Percentiles rank a stretch among this genome's conserved stretches.
Evolutionary conservation across 495 filamentous ascomycete species (phyloP).

Genomic region (Wilcoxina mikolae): DNA sequence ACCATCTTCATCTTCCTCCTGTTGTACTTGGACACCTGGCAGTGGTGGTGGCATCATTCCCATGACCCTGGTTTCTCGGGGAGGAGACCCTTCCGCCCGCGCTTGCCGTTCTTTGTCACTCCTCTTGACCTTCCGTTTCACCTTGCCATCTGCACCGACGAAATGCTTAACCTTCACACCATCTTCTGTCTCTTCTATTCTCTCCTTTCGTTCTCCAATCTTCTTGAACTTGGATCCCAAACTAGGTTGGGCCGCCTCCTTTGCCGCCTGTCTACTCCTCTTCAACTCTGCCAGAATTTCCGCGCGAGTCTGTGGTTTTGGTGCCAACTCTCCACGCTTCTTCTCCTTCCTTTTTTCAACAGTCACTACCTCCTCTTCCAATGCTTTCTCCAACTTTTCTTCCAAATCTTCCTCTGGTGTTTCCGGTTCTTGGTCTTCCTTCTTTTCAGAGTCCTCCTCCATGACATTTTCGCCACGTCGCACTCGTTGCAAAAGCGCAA

Average conservation of each 20-base stretch:
- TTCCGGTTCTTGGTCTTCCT: slow-evolving; percentile 18
- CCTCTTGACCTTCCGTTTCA: slow-evolving; percentile 65
- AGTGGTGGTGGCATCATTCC: slow-evolving; percentile 44
- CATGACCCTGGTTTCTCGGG: slow-evolving; percentile 32
- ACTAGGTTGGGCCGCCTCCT: slow-evolving; percentile 31
- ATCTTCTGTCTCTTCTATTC: slow-evolving; percentile 47
- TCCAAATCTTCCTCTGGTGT: slow-evolving; percentile 45
- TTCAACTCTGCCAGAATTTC: slow-evolving; percentile 54
- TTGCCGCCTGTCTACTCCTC: slow-evolving; percentile 40
- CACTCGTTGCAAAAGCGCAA: slow-evolving; percentile 59
- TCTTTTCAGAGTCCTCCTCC: slow-evolving; percentile 17
- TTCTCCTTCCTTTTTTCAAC: slow-evolving; percentile 51
- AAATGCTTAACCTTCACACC: slow-evolving; percentile 72
- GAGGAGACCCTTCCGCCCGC: slow-evolving; percentile 19
- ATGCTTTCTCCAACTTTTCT: slow-evolving; percentile 61
- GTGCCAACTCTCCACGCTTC: slow-evolving; percentile 66
- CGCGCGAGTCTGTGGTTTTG: slow-evolving; percentile 41
- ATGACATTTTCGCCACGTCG: slow-evolving; percentile 60
- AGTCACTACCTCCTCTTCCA: slow-evolving; percentile 43
- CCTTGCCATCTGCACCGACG: slow-evolving; percentile 71
- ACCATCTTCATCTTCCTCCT: slow-evolving; percentile 48
- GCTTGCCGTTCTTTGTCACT: slow-evolving; percentile 31
- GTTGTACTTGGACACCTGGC: slow-evolving; percentile 33
- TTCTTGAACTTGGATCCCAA: slow-evolving; percentile 72
- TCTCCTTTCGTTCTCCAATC: slow-evolving; percentile 44